Conservation (phyloP, 257 asterid species). For the Jacaranda copaia region DNA sequence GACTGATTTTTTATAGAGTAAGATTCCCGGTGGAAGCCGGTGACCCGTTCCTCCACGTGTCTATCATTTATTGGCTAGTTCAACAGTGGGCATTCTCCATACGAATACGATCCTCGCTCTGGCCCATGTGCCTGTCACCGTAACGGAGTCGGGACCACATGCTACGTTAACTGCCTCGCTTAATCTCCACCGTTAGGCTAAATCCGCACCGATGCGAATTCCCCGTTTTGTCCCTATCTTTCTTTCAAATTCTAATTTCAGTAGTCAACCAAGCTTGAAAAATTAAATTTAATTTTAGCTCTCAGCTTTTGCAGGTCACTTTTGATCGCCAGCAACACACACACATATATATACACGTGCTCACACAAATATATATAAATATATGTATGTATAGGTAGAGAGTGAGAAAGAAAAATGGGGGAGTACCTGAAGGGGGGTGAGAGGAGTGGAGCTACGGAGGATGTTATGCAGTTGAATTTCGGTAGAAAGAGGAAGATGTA, state of each 20-base stretch:
- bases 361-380: neutral
- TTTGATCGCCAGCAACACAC: neutral
- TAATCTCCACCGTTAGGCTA: conserved; percentile 55
- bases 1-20: neutral
- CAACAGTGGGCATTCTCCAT: neutral
- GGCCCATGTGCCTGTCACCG: conserved; percentile 64
- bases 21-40: neutral
- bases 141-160: conserved; percentile 77
- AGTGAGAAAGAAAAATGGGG: conserved; percentile 34
- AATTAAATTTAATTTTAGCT: conserved; percentile 10
- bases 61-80: neutral
- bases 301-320: conserved; percentile 20
- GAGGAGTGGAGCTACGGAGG: conserved; percentile 44
- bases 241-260: neutral
- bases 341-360: neutral
- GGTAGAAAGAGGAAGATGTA: conserved; percentile 53
- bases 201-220: neutral
- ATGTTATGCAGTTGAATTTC: conserved; percentile 40
- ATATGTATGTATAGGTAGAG: conserved; percentile 9
- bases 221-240: conserved; percentile 35
- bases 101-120: neutral
- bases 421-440: conserved; percentile 39
- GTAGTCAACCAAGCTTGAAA: neutral
- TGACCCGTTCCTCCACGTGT: neutral
- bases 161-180: conserved; percentile 49